Conservation (phyloP, 2,329 filamentous ascomycete species). For the Nemania diffusa region DNA sequence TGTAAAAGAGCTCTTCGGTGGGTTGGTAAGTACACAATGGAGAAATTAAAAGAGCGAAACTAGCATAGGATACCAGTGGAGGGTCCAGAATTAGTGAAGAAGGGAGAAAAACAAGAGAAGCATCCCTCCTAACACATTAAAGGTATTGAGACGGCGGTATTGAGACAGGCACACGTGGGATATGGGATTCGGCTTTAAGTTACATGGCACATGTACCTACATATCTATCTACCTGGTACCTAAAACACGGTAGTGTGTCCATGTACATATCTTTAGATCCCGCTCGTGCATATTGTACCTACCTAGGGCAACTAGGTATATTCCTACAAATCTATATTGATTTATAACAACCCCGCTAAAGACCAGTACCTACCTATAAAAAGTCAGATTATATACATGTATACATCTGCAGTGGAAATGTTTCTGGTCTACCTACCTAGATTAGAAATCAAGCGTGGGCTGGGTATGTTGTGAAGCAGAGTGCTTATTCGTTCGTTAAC, state of each 20-base stretch:
- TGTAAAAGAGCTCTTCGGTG: conserved; percentile 16
- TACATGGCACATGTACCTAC: not conserved
- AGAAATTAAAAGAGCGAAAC: conserved; percentile 4
- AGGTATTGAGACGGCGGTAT: conserved; percentile 1
- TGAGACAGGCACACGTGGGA: conserved; percentile 25
- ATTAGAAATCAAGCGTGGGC: conserved; percentile 42
- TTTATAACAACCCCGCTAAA: not conserved
- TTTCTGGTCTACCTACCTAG: conserved; percentile 19
- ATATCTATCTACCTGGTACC: not conserved
- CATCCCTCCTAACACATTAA: conserved; percentile 7
- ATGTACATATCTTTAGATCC: conserved; percentile 30
- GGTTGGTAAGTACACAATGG: conserved; percentile 16
- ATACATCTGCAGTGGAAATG: not conserved
- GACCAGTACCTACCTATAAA: conserved; percentile 1
- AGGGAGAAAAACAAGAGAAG: conserved; percentile 1
- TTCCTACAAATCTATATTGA: not conserved
- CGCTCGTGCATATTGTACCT: conserved; percentile 20
- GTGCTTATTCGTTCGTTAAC: conserved; percentile 38
- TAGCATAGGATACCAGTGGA: not conserved
- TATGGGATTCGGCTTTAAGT: conserved; percentile 31
- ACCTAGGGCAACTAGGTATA: not conserved
- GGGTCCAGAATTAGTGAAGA: conserved; percentile 12
- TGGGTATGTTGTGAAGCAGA: conserved; percentile 32
- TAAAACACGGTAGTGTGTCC: not conserved
- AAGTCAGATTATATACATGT: not conserved